These are phyloP conservation scores for Gossypium turneri DNA, from an alignment of 345 rosid genomes.

Conservation along the genomic window DNA sequence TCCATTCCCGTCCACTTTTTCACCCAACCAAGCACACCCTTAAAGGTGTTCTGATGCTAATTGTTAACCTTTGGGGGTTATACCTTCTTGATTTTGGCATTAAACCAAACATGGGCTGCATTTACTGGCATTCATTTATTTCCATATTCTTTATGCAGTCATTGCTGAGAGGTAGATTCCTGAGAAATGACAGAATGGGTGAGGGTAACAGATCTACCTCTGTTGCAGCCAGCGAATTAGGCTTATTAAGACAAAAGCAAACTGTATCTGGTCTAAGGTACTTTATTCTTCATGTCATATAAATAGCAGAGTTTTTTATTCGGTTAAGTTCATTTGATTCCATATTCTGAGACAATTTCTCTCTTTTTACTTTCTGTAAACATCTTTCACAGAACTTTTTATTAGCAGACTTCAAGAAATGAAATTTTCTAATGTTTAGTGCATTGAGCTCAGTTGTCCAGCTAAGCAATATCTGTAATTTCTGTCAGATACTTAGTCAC, in stretches of 20 bases:
- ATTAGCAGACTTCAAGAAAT: background rate
- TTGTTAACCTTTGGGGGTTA: background rate
- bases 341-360: background rate
- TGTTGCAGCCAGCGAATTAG: slow-evolving; percentile 77
- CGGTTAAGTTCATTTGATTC: background rate
- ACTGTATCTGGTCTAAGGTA: slow-evolving; percentile 96
- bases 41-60: background rate
- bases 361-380: background rate
- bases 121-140: background rate
- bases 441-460: background rate
- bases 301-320: background rate
- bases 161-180: slow-evolving; percentile 86
- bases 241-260: slow-evolving; percentile 81
- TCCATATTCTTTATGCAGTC: slow-evolving; percentile 47
- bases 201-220: slow-evolving; percentile 57
- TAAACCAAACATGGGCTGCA: background rate
- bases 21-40: too few relatives aligned
- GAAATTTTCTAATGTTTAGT: background rate
- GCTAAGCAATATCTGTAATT: background rate
- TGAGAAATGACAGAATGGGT: slow-evolving; percentile 64
- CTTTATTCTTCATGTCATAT: slow-evolving; percentile 4
- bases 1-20: too few relatives aligned
- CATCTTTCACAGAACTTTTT: background rate
- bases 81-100: background rate
- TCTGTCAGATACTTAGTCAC: background rate